Percentiles rank a stretch among this genome's conserved stretches.
Conservation (phyloP, 495 filamentous ascomycete species). For the Diplogelasinospora grovesii region DNA sequence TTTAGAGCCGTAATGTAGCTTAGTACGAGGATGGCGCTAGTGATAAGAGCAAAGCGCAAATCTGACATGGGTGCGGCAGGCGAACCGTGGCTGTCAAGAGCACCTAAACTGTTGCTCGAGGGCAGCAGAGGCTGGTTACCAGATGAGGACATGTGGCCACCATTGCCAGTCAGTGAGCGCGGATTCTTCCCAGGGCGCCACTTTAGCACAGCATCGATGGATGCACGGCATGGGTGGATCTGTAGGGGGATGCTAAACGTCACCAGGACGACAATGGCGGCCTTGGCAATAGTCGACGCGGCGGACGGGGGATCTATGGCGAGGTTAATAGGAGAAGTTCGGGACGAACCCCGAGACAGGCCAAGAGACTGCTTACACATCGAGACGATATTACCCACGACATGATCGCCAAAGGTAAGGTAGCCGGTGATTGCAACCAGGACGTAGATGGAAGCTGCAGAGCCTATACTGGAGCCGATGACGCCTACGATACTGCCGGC, state of each 20-base stretch:
- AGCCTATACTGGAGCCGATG: slow-evolving; percentile 74
- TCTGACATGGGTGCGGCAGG: slow-evolving; percentile 61
- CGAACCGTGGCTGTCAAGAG: slow-evolving; percentile 34
- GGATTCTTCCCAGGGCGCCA: slow-evolving; percentile 88
- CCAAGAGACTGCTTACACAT: slow-evolving; percentile 57
- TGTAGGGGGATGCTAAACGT: slow-evolving; percentile 96
- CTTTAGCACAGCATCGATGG: slow-evolving; percentile 82
- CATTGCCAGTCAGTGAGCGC: slow-evolving; percentile 48
- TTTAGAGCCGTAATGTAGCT: slow-evolving; percentile 85
- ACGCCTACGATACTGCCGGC: slow-evolving; percentile 72
- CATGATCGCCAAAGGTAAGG: slow-evolving; percentile 81
- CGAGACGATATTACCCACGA: slow-evolving; percentile 83
- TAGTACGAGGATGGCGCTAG: slow-evolving; percentile 72
- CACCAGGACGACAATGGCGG: slow-evolving; percentile 92
- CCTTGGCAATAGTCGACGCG: slow-evolving; percentile 83
- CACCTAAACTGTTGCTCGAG: slow-evolving; percentile 12
- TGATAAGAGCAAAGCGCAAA: slow-evolving; percentile 81
- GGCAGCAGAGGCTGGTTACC: slow-evolving; percentile 38
- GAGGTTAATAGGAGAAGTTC: slow-evolving; percentile 7
- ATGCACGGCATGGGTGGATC: slow-evolving; percentile 89
- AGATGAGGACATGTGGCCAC: slow-evolving; percentile 23
- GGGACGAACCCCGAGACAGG: not conserved
- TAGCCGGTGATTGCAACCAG: slow-evolving; percentile 93
- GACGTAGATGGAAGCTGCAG: slow-evolving; percentile 72
- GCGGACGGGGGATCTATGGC: slow-evolving; percentile 61